phyloP scores from a whole-genome alignment of 805 yeast genomes.

The Hanseniaspora lachancei region DNA sequence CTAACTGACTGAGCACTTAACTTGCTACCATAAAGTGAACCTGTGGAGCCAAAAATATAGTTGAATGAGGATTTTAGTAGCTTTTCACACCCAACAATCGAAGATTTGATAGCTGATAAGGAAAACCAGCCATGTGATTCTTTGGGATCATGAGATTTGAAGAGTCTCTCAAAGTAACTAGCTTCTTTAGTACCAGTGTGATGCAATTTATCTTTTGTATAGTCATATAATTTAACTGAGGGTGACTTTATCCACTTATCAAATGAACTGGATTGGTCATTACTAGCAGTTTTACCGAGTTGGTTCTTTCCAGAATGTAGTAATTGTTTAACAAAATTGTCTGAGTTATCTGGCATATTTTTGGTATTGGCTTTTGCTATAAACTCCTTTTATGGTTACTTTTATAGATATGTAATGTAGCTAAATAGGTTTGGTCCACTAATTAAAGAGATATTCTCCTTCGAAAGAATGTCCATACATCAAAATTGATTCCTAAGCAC shows the following conservation, averaged over 20 bases:
- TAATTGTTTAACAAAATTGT: neutral
- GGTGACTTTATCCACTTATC: constrained; percentile 7
- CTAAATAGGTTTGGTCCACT: too few relatives aligned
- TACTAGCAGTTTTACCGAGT: neutral
- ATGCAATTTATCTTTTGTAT: neutral
- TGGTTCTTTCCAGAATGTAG: neutral
- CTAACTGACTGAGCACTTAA: neutral
- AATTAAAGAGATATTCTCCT: too few relatives aligned
- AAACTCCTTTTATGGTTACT: too few relatives aligned
- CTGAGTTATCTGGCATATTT: neutral
- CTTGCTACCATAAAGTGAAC: too few relatives aligned
- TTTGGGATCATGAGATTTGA: neutral
- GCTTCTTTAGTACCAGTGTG: neutral
- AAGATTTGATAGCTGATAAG: neutral
- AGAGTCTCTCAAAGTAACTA: neutral
- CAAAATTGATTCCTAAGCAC: too few relatives aligned
- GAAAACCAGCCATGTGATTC: neutral
- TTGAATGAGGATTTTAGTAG: neutral
- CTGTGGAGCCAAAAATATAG: neutral
- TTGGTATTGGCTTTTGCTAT: too few relatives aligned
- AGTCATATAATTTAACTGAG: neutral
- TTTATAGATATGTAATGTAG: too few relatives aligned
- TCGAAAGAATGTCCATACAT: too few relatives aligned
- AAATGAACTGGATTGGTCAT: neutral
- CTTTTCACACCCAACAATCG: neutral